Evolutionary conservation across 176 grass and related monocot species (phyloP), one percentile per base, ranked within the genome.

Genomic region (Ensete glaucum): DNA sequence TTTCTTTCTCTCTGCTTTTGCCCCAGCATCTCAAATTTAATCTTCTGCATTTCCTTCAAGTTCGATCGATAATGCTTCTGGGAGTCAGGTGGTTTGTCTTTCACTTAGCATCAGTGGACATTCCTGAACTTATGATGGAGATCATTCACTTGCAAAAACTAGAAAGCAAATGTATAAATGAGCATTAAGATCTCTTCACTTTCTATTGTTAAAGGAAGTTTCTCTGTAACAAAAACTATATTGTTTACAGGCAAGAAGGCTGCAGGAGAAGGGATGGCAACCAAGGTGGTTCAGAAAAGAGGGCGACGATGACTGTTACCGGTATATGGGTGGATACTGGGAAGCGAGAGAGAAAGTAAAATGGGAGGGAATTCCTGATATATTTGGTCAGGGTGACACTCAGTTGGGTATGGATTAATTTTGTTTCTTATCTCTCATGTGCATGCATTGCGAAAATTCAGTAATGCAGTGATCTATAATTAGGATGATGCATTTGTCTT

Each of bases 211-310:
- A 55, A 55, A 64, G 22, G 74, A 21, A 69, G 55, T 43, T 73
- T 74, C 59, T 49, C 7, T 67, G 56, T 6, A 2, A 24, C 19
- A 56, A 55, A 29, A 17, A 48, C 76, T 9, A 24, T 81, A 25
- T 25, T 57, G 22, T 78, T 81, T 90, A 50, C 74, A 97, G 94
- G 94, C 94, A 56, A 87, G 85, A 77, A 80, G 73, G 60, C 79
- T 97, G 53, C 94, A 97, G 58, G 90, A 97, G 76, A 93, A 80
- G 77, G 94, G 90, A 74, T 97, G 94, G 94, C 86, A 87, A 85
- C 90, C 94, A 9, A 93, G 82, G 74, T 97, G 94, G 94, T 97
- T 97, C 71, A 90, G 70, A 62, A 93, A 87, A 79, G 88, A 97
- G 43, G 72, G 64, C 11, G 82, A 90, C 10, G 88, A 88, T 11